Evolutionary conservation across 2,329 filamentous ascomycete species (phyloP).

Genomic region (Septoria petroselini): DNA sequence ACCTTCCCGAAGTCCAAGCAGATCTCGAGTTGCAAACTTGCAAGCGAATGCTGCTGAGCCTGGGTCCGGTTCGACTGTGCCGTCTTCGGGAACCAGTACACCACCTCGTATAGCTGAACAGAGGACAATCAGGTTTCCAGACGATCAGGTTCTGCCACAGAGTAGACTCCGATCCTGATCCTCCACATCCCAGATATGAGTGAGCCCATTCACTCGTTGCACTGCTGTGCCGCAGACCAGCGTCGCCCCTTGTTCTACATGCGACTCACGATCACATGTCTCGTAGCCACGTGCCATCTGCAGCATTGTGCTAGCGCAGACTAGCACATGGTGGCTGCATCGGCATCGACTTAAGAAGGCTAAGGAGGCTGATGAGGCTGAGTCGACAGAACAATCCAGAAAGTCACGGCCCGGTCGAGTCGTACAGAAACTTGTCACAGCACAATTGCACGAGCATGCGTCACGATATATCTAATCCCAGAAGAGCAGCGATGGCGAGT

Average conservation of each 20-base stretch:
- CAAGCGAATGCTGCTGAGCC: background rate
- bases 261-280: background rate
- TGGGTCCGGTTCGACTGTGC: background rate
- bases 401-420: background rate
- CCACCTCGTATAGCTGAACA: conserved; percentile 22
- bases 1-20: conserved; percentile 28
- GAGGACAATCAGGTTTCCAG: conserved; percentile 35
- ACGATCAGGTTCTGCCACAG: conserved; percentile 20
- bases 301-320: background rate
- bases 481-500: too few species aligned
- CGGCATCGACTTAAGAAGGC: background rate
- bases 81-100: conserved; percentile 15
- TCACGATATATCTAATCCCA: too few species aligned
- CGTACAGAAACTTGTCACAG: background rate
- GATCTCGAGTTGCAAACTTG: conserved; percentile 4
- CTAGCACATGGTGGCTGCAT: background rate
- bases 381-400: background rate
- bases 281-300: background rate
- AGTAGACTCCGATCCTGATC: background rate
- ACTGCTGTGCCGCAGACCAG: too few species aligned
- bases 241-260: too few species aligned
- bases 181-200: too few species aligned
- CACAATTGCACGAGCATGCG: background rate
- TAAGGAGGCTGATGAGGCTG: background rate
- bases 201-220: too few species aligned